Percentiles rank a stretch among this genome's conserved stretches.
Conservation (phyloP, 495 filamentous ascomycete species). For the Hyaloscypha variabilis region DNA sequence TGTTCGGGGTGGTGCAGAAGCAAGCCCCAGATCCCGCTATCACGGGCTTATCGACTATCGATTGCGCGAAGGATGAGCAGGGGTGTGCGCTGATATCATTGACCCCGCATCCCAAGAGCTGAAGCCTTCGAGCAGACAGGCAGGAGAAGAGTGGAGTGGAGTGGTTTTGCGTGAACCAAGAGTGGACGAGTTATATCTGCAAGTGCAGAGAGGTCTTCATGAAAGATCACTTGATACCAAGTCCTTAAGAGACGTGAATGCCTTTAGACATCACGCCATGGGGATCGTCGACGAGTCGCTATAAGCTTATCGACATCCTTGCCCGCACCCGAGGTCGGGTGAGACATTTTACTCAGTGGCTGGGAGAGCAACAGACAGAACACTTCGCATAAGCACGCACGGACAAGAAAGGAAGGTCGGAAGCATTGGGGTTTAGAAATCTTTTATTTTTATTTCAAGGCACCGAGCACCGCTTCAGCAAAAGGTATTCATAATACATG, state of each 20-base stretch:
- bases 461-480: slow-evolving; percentile 2
- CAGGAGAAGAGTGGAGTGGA: too few species aligned
- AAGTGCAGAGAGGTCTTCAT: background rate
- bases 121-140: background rate
- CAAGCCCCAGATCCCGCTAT: too few species aligned
- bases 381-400: background rate
- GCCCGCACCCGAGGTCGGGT: background rate
- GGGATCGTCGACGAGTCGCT: background rate
- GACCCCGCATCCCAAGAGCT: slow-evolving; percentile 16
- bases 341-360: slow-evolving; percentile 8
- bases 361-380: slow-evolving; percentile 7
- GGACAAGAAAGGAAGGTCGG: background rate
- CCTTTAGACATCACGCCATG: background rate
- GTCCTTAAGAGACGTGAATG: too few species aligned
- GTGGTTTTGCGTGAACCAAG: background rate
- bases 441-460: background rate
- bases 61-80: background rate
- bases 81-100: slow-evolving; percentile 20
- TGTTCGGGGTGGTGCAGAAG: too few species aligned
- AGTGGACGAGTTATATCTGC: background rate
- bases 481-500: slow-evolving; percentile 29
- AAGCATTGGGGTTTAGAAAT: background rate
- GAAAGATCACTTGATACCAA: too few species aligned
- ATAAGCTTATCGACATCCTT: slow-evolving; percentile 19
- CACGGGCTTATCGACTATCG: slow-evolving; percentile 4